Evolutionary conservation across 805 yeast species (phyloP), one percentile per base, ranked within the genome.

Genomic region (Ogataea populi-albae): DNA sequence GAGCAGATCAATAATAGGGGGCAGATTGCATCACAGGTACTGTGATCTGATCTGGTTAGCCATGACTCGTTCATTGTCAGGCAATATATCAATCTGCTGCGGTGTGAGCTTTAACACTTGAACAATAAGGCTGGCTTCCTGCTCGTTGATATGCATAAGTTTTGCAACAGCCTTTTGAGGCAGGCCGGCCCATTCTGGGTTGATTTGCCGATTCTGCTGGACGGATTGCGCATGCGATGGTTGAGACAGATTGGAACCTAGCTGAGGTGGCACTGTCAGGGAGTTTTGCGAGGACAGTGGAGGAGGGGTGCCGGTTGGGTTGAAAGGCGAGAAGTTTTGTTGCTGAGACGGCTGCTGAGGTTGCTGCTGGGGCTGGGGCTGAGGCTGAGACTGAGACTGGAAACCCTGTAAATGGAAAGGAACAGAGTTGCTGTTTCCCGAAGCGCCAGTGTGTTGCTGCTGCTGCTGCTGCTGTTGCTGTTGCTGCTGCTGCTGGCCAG

Each of bases 51-150:
- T 62, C 40, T 69, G 70, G 29, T 66, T 65, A 15, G 80, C 79
- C 79, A 79, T 75, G 23, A 64, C 50, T 41, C 71, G 71, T 50
- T 75, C 73, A 32, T 73, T 77, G 9, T 66, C 66, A 3, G 79
- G 79, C 37, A 75, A 60, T 9, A 63, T 57, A 25, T 64, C 62
- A 29, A 75, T 65, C 47, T 75, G 80, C 23, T 71, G 74, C 4
- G 66, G 66, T 0, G 76, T 65, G 44, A 75, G 58, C 30, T 69
- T 61, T 41, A 75, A 61, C 9, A 75, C 77, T 54, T 75, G 80
- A 14, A 72, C 75, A 27, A 75, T 66, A 47, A 74, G 60, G 37
- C 68, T 66, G 18, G 83, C 82, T 55, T 81, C 84, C 30, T 73
- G 72, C 23, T 69, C 71, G 7, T 79, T 72, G 42, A 81, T 58